Evolutionary conservation across 176 grass and related monocot species (phyloP).

Genomic region (Oryza nivara): DNA sequence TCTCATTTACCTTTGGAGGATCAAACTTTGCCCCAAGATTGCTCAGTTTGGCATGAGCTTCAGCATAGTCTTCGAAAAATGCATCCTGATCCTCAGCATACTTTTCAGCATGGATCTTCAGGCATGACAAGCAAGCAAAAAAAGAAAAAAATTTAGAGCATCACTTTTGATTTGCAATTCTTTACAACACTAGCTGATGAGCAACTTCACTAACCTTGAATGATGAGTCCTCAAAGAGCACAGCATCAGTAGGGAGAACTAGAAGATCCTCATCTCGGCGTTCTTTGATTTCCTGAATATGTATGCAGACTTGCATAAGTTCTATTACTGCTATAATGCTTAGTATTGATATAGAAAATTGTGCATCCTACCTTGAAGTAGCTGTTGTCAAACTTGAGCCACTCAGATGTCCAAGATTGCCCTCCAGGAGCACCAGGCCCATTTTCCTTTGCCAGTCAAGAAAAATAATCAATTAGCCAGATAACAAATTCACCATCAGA

Average conservation of each 20-base stretch:
- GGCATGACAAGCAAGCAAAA: slow-evolving; percentile 26
- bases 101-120: slow-evolving; percentile 80
- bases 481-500: neutral
- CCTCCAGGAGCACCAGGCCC: slow-evolving; percentile 92
- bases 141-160: slow-evolving; percentile 16
- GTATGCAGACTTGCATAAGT: neutral
- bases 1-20: slow-evolving; percentile 62
- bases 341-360: slow-evolving; percentile 1
- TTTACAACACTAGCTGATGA: neutral
- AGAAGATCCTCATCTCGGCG: slow-evolving; percentile 74
- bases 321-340: slow-evolving; percentile 20
- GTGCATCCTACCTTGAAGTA: slow-evolving; percentile 75
- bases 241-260: slow-evolving; percentile 89
- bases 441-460: slow-evolving; percentile 63
- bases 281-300: slow-evolving; percentile 69
- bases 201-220: slow-evolving; percentile 67
- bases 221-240: slow-evolving; percentile 83
- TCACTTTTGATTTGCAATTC: neutral
- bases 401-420: slow-evolving; percentile 91
- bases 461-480: slow-evolving; percentile 14
- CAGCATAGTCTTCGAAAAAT: slow-evolving; percentile 87
- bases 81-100: slow-evolving; percentile 77
- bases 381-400: slow-evolving; percentile 96
- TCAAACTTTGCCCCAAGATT: slow-evolving; percentile 93
- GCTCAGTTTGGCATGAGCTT: slow-evolving; percentile 98